phyloP scores from a whole-genome alignment of 2,329 filamentous ascomycete species.

The Daldinia eschscholtzii region DNA sequence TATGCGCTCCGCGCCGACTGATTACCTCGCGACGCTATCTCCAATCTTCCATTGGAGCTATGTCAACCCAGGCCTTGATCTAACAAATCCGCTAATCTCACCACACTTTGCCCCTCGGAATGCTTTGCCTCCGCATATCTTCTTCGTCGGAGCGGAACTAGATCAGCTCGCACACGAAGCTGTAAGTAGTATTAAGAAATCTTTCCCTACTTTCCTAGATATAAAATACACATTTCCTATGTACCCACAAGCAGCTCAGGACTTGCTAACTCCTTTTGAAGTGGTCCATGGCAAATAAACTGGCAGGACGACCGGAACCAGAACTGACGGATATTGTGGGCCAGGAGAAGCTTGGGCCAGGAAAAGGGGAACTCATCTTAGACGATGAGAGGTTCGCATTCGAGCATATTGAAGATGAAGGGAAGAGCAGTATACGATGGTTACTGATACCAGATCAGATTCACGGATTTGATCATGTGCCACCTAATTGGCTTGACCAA shows the following conservation, averaged over 20 bases:
- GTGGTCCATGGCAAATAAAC: conserved; percentile 55
- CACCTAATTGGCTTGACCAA: conserved; percentile 48
- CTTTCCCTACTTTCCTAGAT: background rate
- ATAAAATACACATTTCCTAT: background rate
- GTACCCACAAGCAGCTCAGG: background rate
- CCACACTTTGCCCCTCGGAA: conserved; percentile 53
- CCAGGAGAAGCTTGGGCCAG: conserved; percentile 39
- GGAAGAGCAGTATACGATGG: conserved; percentile 54
- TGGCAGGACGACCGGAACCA: conserved; percentile 53
- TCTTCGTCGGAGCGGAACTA: conserved; percentile 59
- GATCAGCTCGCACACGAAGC: conserved; percentile 61
- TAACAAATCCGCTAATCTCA: conserved; percentile 58
- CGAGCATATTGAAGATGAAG: conserved; percentile 47
- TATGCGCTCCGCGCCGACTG: conserved; percentile 45
- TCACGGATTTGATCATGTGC: conserved; percentile 57
- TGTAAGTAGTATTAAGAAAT: background rate
- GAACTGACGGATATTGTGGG: conserved; percentile 49
- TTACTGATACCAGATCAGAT: conserved; percentile 58
- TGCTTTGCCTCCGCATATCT: conserved; percentile 58
- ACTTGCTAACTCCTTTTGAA: conserved; percentile 4
- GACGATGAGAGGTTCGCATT: conserved; percentile 56
- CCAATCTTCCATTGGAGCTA: conserved; percentile 59
- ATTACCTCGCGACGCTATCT: conserved; percentile 49
- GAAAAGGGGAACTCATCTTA: conserved; percentile 43
- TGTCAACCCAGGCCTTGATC: conserved; percentile 52